These are phyloP conservation scores for Balansia obtecta DNA, from an alignment of 2,329 filamentous ascomycete species.

Conservation along the genomic window DNA sequence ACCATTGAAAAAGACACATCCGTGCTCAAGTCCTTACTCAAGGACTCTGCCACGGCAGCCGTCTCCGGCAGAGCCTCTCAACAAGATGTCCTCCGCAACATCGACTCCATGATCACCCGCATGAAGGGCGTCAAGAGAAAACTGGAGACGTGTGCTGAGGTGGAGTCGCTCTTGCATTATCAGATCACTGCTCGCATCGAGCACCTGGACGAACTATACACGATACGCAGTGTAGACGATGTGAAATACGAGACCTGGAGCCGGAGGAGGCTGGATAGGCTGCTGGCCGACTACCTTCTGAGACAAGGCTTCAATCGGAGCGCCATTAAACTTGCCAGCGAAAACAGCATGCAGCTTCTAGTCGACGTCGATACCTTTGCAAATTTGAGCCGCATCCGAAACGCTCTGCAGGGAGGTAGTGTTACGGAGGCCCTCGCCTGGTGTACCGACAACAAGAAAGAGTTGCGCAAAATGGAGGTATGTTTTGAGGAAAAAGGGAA, in stretches of 20 bases:
- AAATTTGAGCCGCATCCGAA: conserved; percentile 65
- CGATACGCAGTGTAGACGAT: conserved; percentile 71
- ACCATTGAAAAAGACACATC: conserved; percentile 60
- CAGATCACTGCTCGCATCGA: conserved; percentile 65
- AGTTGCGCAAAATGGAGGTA: conserved; percentile 76
- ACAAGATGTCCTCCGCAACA: conserved; percentile 61
- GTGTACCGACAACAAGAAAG: conserved; percentile 90
- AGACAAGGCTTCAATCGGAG: conserved; percentile 71
- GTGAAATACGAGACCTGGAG: conserved; percentile 92
- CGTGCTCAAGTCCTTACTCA: conserved; percentile 46
- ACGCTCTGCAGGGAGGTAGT: conserved; percentile 56
- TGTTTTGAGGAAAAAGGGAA: conserved; percentile 11
- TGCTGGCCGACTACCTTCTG: conserved; percentile 87
- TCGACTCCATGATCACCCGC: conserved; percentile 75
- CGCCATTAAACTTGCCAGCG: conserved; percentile 60
- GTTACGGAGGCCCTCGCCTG: conserved; percentile 73
- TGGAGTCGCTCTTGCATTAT: conserved; percentile 65
- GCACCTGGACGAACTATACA: conserved; percentile 71
- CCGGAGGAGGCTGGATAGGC: conserved; percentile 63
- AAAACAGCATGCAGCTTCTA: conserved; percentile 65
- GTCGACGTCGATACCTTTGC: conserved; percentile 86
- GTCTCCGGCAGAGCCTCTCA: conserved; percentile 49
- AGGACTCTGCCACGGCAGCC: conserved; percentile 54
- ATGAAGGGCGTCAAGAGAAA: conserved; percentile 86
- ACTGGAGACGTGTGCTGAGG: conserved; percentile 61